Evolutionary conservation across 2,329 filamentous ascomycete species (phyloP).

Genomic region (Diaporthe citri): DNA sequence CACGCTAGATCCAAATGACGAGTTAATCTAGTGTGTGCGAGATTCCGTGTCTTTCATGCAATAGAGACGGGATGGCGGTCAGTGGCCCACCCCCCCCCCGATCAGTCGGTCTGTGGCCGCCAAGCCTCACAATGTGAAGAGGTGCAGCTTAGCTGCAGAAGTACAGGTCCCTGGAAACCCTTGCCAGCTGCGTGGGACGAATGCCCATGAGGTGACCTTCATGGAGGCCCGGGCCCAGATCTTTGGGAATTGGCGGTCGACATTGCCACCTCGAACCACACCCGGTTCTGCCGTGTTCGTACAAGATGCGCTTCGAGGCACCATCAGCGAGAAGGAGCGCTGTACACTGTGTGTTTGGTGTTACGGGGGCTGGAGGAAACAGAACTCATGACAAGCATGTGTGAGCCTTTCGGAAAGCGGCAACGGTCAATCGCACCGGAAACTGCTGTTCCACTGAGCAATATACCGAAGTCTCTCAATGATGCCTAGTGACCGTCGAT

Average conservation of each 20-base stretch:
- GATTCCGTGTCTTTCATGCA: conserved; percentile 28
- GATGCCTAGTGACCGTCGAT: neutral
- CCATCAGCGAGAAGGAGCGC: conserved; percentile 5
- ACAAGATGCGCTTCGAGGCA: neutral
- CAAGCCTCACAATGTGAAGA: conserved; percentile 35
- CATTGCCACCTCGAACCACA: conserved; percentile 25
- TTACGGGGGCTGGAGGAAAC: conserved; percentile 1
- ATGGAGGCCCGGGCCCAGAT: conserved; percentile 6
- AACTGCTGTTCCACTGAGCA: neutral
- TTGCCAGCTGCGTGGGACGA: conserved; percentile 28
- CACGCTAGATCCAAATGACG: conserved; percentile 22
- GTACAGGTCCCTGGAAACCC: conserved; percentile 29
- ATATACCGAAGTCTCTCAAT: neutral
- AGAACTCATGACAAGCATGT: conserved; percentile 1
- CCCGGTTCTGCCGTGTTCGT: neutral
- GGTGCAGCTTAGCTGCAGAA: conserved; percentile 36
- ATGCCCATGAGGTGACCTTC: conserved; percentile 17
- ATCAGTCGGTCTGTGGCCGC: conserved; percentile 31
- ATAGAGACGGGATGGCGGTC: conserved; percentile 35
- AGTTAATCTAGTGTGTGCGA: conserved; percentile 30
- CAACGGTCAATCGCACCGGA: neutral
- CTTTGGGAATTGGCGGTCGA: conserved; percentile 20
- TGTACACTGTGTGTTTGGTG: neutral
- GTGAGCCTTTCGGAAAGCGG: neutral
- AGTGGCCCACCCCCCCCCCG: conserved; percentile 24